These are phyloP conservation scores for Candida easanensis DNA, from an alignment of 805 yeast genomes.

Conservation along the genomic window DNA sequence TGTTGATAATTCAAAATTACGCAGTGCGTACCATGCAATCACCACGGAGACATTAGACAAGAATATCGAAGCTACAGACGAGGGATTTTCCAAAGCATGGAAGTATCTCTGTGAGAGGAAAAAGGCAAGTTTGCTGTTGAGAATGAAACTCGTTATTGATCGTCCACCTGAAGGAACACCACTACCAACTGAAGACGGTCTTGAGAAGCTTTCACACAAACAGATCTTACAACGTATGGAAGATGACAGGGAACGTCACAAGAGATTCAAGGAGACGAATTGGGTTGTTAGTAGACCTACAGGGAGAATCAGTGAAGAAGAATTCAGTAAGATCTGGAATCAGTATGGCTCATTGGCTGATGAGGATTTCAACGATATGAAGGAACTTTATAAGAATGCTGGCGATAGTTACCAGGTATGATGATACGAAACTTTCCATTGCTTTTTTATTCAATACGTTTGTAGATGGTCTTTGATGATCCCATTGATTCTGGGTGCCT, in stretches of 20 bases:
- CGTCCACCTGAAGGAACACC: conserved; percentile 2
- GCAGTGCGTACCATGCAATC: conserved; percentile 2
- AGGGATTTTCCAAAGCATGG: conserved; percentile 25
- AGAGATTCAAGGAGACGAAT: conserved; percentile 73
- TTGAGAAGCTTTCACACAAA: conserved; percentile 32
- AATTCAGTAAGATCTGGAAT: conserved; percentile 49
- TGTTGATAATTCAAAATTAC: conserved; percentile 6
- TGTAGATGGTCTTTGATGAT: too few species aligned
- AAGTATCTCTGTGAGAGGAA: conserved; percentile 19
- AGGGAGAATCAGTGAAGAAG: conserved; percentile 38
- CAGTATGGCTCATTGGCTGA: conserved; percentile 34
- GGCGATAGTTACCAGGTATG: conserved; percentile 42
- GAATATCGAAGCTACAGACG: background rate
- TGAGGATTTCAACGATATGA: conserved; percentile 49
- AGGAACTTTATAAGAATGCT: conserved; percentile 54
- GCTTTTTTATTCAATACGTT: too few species aligned
- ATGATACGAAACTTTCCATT: too few species aligned
- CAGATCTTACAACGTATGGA: conserved; percentile 81
- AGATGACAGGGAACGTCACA: conserved; percentile 88
- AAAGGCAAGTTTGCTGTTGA: conserved; percentile 13
- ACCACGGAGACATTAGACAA: conserved; percentile 5
- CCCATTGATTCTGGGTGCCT: too few species aligned
- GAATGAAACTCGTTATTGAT: conserved; percentile 12
- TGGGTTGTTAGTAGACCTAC: conserved; percentile 65
- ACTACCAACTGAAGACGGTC: conserved; percentile 53